Conservation (phyloP, 345 rosid genomes). For the Camelina hispida region DNA sequence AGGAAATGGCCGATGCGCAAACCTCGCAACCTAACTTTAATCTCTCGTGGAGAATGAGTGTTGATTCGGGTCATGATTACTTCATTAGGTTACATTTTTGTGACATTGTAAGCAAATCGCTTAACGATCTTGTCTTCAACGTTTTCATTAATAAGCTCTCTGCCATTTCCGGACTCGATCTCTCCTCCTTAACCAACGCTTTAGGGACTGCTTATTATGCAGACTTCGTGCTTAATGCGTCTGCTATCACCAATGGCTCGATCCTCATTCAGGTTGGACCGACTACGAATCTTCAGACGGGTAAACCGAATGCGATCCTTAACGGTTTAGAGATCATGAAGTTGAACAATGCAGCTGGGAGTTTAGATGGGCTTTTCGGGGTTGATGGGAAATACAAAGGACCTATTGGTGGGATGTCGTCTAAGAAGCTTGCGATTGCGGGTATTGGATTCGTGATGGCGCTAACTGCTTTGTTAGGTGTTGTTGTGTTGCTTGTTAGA, state of each 20-base stretch:
- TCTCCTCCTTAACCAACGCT: constrained; percentile 53
- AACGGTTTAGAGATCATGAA: constrained; percentile 83
- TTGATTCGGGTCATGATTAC: constrained; percentile 64
- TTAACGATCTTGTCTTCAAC: constrained; percentile 64
- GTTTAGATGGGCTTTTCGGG: constrained; percentile 59
- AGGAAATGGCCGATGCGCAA: constrained; percentile 58
- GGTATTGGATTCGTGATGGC: constrained; percentile 60
- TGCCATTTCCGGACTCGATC: constrained; percentile 56
- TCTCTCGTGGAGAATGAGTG: constrained; percentile 69
- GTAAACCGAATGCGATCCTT: constrained; percentile 62
- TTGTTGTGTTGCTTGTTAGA: constrained; percentile 51
- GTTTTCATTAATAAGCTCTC: constrained; percentile 63
- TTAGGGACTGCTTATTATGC: constrained; percentile 60
- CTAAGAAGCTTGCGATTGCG: constrained; percentile 59
- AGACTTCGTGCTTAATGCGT: constrained; percentile 61
- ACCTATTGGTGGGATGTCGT: constrained; percentile 17
- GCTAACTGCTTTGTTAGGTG: constrained; percentile 51
- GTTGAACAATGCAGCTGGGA: constrained; percentile 61
- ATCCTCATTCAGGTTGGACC: constrained; percentile 74
- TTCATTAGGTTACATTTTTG: constrained; percentile 77
- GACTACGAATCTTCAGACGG: constrained; percentile 43
- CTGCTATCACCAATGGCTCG: constrained; percentile 54
- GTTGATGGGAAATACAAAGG: constrained; percentile 49
- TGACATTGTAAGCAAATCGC: constrained; percentile 75
- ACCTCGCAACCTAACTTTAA: constrained; percentile 65